Percentiles rank a stretch among this genome's conserved stretches.
phyloP scores from a whole-genome alignment of 495 filamentous ascomycete species.

The Annulohypoxylon nitens region DNA sequence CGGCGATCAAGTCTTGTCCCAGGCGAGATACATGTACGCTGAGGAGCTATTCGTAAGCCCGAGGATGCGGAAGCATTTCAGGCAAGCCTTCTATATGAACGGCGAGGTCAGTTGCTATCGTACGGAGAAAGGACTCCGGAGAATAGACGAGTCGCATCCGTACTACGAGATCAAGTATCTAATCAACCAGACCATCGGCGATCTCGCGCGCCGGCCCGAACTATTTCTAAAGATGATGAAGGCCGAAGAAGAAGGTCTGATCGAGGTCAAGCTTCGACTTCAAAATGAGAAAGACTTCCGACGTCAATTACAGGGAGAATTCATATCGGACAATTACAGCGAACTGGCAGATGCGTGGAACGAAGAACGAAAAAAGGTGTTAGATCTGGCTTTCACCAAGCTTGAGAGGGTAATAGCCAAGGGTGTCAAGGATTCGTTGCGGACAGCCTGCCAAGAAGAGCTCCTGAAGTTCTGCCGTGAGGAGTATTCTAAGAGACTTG shows the following conservation, averaged over 20 bases:
- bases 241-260: constrained; percentile 90
- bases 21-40: constrained; percentile 87
- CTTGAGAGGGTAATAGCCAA: constrained; percentile 87
- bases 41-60: constrained; percentile 92
- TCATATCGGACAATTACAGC: constrained; percentile 93
- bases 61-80: constrained; percentile 88
- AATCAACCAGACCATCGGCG: constrained; percentile 82
- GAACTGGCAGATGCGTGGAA: constrained; percentile 98
- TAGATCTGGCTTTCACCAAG: constrained; percentile 84
- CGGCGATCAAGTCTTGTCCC: constrained; percentile 77
- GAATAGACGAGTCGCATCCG: constrained; percentile 94
- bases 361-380: constrained; percentile 79
- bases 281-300: constrained; percentile 80
- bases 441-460: constrained; percentile 90
- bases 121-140: constrained; percentile 93
- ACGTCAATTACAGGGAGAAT: constrained; percentile 78
- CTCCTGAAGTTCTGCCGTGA: constrained; percentile 85
- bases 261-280: constrained; percentile 84
- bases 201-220: constrained; percentile 85
- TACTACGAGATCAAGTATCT: constrained; percentile 99
- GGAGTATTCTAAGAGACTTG: constrained; percentile 85
- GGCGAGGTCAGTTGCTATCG: constrained; percentile 86
- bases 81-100: constrained; percentile 82
- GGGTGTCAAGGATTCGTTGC: constrained; percentile 91
- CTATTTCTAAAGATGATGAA: constrained; percentile 95